These are phyloP conservation scores for Suillus luteus DNA, from an alignment of 768 basidiomycete genomes.

Conservation along the genomic window DNA sequence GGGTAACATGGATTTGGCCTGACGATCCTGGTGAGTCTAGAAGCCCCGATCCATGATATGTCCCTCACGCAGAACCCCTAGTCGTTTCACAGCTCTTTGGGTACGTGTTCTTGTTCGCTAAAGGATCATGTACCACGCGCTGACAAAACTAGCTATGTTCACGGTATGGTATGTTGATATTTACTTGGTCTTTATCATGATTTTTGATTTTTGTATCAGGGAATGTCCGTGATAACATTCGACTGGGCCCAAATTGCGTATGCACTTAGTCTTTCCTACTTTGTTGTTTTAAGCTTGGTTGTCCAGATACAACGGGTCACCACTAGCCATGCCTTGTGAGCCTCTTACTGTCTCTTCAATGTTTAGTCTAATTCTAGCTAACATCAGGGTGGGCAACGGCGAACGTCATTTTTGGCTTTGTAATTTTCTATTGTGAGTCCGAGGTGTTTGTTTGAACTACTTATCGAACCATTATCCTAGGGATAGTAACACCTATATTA, in stretches of 20 bases:
- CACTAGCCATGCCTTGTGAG: slow-evolving; percentile 70
- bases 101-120: slow-evolving; percentile 28
- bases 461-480: slow-evolving; percentile 17
- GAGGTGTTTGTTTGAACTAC: neutral
- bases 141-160: slow-evolving; percentile 31
- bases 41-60: slow-evolving; percentile 22
- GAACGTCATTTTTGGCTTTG: slow-evolving; percentile 67
- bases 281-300: slow-evolving; percentile 1
- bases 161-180: slow-evolving; percentile 44
- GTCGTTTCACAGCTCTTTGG: slow-evolving; percentile 51
- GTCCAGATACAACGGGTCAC: slow-evolving; percentile 38
- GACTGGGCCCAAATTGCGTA: slow-evolving; percentile 73
- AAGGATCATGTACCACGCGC: neutral
- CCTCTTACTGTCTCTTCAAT: neutral
- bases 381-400: slow-evolving; percentile 68
- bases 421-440: slow-evolving; percentile 66
- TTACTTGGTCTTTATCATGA: neutral
- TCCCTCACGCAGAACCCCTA: slow-evolving; percentile 22
- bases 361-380: slow-evolving; percentile 10
- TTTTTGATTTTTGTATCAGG: slow-evolving; percentile 25
- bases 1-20: slow-evolving; percentile 58
- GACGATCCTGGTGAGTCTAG: slow-evolving; percentile 44
- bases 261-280: slow-evolving; percentile 21
- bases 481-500: slow-evolving; percentile 38
- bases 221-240: slow-evolving; percentile 76